Conservation (phyloP, 306 rosid species). For the Abrus precatorius region DNA sequence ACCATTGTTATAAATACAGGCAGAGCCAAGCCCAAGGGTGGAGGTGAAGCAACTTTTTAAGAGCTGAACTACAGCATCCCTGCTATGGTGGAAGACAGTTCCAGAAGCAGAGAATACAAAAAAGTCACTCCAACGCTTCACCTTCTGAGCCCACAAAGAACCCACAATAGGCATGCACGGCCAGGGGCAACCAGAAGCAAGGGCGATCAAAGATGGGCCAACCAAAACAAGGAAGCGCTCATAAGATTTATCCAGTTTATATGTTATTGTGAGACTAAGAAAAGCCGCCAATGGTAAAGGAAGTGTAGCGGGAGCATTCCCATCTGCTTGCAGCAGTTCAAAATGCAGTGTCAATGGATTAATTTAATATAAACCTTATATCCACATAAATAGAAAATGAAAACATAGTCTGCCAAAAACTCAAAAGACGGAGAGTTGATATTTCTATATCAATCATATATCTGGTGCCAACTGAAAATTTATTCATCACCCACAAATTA, state of each 20-base stretch:
- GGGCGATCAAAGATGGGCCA: conserved; percentile 81
- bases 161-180: conserved; percentile 98
- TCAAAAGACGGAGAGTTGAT: conserved; percentile 15
- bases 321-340: conserved; percentile 64
- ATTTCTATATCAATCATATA: conserved; percentile 41
- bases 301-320: conserved; percentile 88
- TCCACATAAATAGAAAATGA: conserved; percentile 6
- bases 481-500: conserved; percentile 23
- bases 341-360: conserved; percentile 49
- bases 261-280: conserved; percentile 95
- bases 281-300: conserved; percentile 98
- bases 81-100: conserved; percentile 88
- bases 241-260: conserved; percentile 78
- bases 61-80: conserved; percentile 84
- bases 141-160: conserved; percentile 98
- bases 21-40: conserved; percentile 70
- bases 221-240: conserved; percentile 84
- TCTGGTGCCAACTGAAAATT: conserved; percentile 22
- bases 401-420: conserved; percentile 21
- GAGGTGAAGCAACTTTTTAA: conserved; percentile 91
- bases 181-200: conserved; percentile 97
- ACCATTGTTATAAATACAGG: conserved; percentile 66
- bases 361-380: conserved; percentile 36
- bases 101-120: conserved; percentile 87
- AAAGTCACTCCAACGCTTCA: conserved; percentile 94